phyloP scores from a whole-genome alignment of 2,329 filamentous ascomycete genomes.

The Colletotrichum tabaci region DNA sequence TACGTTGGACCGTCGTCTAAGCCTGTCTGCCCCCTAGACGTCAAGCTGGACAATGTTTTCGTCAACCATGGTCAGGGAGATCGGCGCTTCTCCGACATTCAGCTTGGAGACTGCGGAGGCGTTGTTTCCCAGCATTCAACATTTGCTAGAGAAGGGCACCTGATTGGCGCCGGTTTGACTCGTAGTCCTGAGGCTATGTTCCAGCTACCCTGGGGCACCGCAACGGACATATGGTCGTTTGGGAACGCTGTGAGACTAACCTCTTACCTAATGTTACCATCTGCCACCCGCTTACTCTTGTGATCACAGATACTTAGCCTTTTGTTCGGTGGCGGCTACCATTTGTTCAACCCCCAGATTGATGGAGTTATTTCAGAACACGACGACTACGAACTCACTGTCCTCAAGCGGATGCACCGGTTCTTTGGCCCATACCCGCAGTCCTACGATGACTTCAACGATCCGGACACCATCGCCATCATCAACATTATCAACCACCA shows the following conservation, averaged over 20 bases:
- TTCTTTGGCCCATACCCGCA: not conserved
- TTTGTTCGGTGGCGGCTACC: not conserved
- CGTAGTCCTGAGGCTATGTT: not conserved
- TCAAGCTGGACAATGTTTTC: not conserved
- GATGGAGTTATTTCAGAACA: not conserved
- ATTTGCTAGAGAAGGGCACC: not conserved
- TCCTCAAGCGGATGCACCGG: not conserved
- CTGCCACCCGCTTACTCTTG: not conserved
- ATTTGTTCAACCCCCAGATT: not conserved
- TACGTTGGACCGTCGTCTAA: no score
- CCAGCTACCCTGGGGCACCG: not conserved
- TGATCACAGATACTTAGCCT: not conserved
- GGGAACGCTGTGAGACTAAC: not conserved
- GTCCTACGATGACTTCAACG: not conserved
- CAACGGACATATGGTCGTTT: not conserved
- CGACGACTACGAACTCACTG: not conserved
- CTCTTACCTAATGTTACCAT: no score
- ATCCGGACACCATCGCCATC: not conserved
- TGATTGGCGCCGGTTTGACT: not conserved
- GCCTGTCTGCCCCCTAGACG: not conserved
- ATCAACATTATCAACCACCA: not conserved
- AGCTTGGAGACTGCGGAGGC: not conserved
- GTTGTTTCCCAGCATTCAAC: not conserved
- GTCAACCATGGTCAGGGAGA: not conserved
- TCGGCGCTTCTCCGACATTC: not conserved